A percentile compares a stretch with the other conserved stretches of the same genome.
phyloP scores from a whole-genome alignment of 2,329 filamentous ascomycete species.

The Phaeosphaeriaceae sp. region DNA sequence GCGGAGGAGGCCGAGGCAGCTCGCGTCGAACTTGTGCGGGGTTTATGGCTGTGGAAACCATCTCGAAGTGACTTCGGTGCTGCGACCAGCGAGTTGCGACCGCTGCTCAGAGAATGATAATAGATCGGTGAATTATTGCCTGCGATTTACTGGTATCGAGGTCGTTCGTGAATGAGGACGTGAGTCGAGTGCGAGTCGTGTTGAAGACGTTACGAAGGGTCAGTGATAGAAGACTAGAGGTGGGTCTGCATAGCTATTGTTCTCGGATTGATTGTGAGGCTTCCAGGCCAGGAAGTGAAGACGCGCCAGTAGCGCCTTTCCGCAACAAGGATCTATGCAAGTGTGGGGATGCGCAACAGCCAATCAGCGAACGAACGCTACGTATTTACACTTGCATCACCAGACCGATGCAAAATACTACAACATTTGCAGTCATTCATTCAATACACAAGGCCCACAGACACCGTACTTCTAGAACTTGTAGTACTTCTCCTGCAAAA shows the following conservation, averaged over 20 bases:
- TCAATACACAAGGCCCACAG: background rate
- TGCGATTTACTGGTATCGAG: background rate
- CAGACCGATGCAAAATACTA: background rate
- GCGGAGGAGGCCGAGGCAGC: slow-evolving; percentile 46
- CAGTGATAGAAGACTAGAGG: background rate
- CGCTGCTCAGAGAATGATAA: background rate
- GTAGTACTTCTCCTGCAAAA: slow-evolving; percentile 37
- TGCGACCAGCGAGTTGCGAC: background rate
- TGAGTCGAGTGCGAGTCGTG: background rate
- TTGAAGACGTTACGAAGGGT: background rate
- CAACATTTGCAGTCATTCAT: background rate
- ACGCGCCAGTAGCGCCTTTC: background rate
- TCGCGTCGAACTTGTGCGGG: slow-evolving; percentile 33
- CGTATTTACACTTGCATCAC: background rate
- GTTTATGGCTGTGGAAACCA: slow-evolving; percentile 38
- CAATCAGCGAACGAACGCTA: background rate
- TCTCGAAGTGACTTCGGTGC: slow-evolving; percentile 14
- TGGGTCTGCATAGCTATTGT: background rate
- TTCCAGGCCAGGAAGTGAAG: background rate
- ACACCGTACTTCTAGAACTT: slow-evolving; percentile 3
- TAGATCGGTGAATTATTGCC: background rate
- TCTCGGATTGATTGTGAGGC: background rate
- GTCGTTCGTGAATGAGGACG: background rate
- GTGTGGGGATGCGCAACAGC: background rate
- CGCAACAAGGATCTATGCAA: background rate